phyloP scores from a whole-genome alignment of 352 stramenopile genomes.

The Phytophthora sansomeana region DNA sequence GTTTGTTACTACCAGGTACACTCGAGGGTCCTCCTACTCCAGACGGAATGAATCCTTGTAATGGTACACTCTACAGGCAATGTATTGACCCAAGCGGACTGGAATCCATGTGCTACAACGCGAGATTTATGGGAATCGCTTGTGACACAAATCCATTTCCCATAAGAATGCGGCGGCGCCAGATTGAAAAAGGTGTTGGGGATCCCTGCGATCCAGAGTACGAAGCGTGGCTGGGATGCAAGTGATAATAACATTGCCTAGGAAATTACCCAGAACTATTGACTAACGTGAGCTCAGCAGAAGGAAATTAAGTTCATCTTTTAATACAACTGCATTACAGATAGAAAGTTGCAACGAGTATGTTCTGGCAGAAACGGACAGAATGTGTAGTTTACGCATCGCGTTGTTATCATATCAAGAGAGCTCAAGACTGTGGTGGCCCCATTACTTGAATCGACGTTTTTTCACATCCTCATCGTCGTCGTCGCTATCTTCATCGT shows the following conservation, averaged over 20 bases:
- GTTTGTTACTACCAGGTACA: conserved; percentile 9
- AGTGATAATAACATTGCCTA: no score
- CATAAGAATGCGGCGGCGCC: conserved; percentile 31
- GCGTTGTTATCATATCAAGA: no score
- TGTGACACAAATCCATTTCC: conserved; percentile 35
- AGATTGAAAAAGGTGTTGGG: conserved; percentile 36
- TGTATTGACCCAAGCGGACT: conserved; percentile 21
- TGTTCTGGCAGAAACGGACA: no score
- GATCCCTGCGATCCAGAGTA: no score
- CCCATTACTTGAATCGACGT: not conserved
- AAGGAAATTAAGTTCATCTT: no score
- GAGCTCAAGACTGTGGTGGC: no score
- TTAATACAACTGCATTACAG: no score
- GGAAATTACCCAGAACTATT: no score
- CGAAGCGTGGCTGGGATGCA: conserved; percentile 47
- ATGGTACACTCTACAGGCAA: conserved; percentile 49
- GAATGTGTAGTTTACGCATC: no score
- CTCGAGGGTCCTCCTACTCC: conserved; percentile 24
- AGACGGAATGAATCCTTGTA: conserved; percentile 40
- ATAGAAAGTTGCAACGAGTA: no score
- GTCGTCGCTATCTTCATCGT: conserved; percentile 4
- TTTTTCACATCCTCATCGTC: conserved; percentile 5
- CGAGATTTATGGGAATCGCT: conserved; percentile 36
- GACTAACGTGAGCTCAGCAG: no score
- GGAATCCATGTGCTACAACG: conserved; percentile 50